Evolutionary conservation across 140 eudicot genomes (phyloP).

Genomic region (Ambrosia hybrid): DNA sequence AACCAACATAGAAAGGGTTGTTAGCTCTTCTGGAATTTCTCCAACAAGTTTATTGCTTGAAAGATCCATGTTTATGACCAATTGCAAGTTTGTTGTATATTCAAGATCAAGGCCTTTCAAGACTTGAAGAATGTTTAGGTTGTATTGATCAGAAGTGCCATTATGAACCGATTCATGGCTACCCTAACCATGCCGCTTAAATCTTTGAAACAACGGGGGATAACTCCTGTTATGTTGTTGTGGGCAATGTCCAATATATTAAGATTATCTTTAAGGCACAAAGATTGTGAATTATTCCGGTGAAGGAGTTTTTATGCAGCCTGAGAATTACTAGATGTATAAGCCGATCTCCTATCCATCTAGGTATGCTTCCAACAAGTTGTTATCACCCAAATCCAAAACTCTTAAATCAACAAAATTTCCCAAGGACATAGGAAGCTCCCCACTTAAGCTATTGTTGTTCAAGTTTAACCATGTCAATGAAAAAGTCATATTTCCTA

Average conservation of each 20-base stretch:
- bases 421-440: neutral
- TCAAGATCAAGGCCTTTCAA: conserved; percentile 20
- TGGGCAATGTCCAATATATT: conserved; percentile 29
- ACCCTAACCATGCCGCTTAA: conserved; percentile 23
- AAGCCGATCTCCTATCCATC: conserved; percentile 25
- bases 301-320: conserved; percentile 20
- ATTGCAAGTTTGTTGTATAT: no score
- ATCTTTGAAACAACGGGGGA: conserved; percentile 30
- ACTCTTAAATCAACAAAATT: neutral
- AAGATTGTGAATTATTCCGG: conserved; percentile 21
- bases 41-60: conserved; percentile 38
- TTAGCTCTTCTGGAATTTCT: conserved; percentile 28
- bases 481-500: conserved; percentile 4
- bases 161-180: neutral
- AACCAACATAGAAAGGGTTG: conserved; percentile 13
- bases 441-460: conserved; percentile 26
- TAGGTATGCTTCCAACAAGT: conserved; percentile 36
- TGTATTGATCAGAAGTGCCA: neutral
- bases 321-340: conserved; percentile 17
- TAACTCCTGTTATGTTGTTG: conserved; percentile 21
- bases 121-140: neutral
- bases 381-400: conserved; percentile 39
- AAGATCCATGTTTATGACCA: conserved; percentile 24
- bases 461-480: conserved; percentile 23
- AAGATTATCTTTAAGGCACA: conserved; percentile 24